These are phyloP conservation scores for Monilinia aucupariae DNA, from an alignment of 2,329 filamentous ascomycete genomes.

Conservation along the genomic window DNA sequence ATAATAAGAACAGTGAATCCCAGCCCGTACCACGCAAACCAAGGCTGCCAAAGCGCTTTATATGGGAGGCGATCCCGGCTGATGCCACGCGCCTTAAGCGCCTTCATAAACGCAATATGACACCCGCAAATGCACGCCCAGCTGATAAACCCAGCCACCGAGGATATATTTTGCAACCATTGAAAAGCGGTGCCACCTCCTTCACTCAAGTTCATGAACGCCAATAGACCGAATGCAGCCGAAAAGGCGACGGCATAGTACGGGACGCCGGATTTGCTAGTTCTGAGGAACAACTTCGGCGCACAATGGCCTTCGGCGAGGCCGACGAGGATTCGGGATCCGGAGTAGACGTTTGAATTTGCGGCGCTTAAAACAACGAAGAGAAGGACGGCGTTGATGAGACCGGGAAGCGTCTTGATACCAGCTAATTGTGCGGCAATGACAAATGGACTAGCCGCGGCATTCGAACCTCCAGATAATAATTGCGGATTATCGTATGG, in stretches of 20 bases:
- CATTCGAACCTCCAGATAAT: constrained; percentile 48
- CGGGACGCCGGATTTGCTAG: constrained; percentile 47
- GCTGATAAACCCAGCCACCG: constrained; percentile 63
- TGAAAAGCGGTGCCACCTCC: constrained; percentile 58
- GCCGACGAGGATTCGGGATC: constrained; percentile 51
- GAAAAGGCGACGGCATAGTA: constrained; percentile 50
- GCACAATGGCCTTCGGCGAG: constrained; percentile 52
- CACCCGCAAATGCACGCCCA: constrained; percentile 63
- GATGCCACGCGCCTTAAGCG: constrained; percentile 51
- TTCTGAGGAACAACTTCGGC: constrained; percentile 46
- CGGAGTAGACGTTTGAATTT: constrained; percentile 55
- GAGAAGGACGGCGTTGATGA: constrained; percentile 58
- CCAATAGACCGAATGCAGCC: constrained; percentile 56
- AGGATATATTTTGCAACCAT: constrained; percentile 68
- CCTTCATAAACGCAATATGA: constrained; percentile 61
- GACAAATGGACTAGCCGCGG: constrained; percentile 49
- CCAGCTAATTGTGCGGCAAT: constrained; percentile 57
- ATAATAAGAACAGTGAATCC: constrained; percentile 60
- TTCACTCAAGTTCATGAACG: constrained; percentile 60
- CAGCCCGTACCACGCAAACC: constrained; percentile 58
- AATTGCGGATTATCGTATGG: constrained; percentile 49
- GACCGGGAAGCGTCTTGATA: constrained; percentile 48
- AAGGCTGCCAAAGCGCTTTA: constrained; percentile 57
- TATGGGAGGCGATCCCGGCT: constrained; percentile 55
- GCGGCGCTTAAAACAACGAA: constrained; percentile 54